Conservation (phyloP, 2,329 filamentous ascomycete genomes). For the Cordyceps tenuipes region DNA sequence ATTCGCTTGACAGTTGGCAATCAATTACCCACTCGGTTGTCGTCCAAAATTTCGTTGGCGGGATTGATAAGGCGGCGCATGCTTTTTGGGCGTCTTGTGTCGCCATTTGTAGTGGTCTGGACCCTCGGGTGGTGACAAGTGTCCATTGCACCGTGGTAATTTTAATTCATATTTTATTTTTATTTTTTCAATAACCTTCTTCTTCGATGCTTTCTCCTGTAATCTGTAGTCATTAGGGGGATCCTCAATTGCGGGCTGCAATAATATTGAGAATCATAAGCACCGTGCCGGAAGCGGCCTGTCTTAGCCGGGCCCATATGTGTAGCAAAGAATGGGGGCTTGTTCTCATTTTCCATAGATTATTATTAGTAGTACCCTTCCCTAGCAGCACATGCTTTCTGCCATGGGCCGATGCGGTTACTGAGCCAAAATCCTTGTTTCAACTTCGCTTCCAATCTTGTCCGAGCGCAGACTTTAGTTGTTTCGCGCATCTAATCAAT, state of each 20-base stretch:
- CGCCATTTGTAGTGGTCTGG: not conserved
- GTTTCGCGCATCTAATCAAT: not conserved
- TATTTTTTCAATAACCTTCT: not conserved
- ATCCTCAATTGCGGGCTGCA: not conserved
- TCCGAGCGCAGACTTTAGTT: not conserved
- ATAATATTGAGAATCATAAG: not conserved
- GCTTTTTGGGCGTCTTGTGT: not conserved
- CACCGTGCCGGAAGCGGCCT: constrained; percentile 1
- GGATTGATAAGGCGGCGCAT: constrained; percentile 8
- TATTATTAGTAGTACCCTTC: not conserved
- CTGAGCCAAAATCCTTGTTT: not conserved
- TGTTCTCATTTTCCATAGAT: not conserved
- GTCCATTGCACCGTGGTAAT: not conserved
- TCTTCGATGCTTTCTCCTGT: not conserved
- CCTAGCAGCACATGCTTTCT: not conserved
- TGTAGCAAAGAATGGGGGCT: not conserved
- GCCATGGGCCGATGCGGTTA: not conserved
- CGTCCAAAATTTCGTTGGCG: not conserved
- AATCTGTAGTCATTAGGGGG: not conserved
- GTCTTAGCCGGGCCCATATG: not conserved
- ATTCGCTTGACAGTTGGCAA: not conserved
- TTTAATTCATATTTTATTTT: not conserved
- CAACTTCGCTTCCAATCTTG: not conserved
- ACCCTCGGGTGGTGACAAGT: too few species aligned
- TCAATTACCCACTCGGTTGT: not conserved